Evolutionary conservation across 1,284 basidiomycete species (phyloP).

Genomic region (Bondarzewia mesenterica): DNA sequence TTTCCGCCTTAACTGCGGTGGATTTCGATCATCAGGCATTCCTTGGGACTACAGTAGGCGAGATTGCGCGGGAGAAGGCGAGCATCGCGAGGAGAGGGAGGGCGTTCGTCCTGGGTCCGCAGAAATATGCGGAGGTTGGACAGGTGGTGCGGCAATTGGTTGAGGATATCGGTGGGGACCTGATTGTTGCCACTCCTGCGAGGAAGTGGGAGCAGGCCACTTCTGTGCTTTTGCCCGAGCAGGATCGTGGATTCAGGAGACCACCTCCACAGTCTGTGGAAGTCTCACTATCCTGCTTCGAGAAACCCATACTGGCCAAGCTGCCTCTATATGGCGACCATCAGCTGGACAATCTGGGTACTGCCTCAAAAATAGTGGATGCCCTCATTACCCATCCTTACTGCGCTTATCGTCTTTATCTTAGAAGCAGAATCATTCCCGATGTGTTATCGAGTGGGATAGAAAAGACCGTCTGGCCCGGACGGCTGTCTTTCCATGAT

Average conservation of each 20-base stretch:
- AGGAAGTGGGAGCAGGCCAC: slow-evolving; percentile 28
- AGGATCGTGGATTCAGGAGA: slow-evolving; percentile 19
- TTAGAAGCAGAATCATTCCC: slow-evolving; percentile 34
- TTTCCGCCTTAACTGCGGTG: slow-evolving; percentile 79
- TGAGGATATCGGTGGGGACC: slow-evolving; percentile 27
- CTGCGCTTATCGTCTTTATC: slow-evolving; percentile 20
- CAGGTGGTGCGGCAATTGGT: slow-evolving; percentile 33
- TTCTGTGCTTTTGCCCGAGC: slow-evolving; percentile 14
- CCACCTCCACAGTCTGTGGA: slow-evolving; percentile 38
- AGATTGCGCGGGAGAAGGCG: slow-evolving; percentile 81
- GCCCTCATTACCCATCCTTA: slow-evolving; percentile 43
- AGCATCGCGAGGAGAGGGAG: slow-evolving; percentile 67
- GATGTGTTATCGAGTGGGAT: slow-evolving; percentile 53
- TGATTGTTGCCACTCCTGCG: slow-evolving; percentile 30
- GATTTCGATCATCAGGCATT: slow-evolving; percentile 92
- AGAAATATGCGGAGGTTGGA: slow-evolving; percentile 49
- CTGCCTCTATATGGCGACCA: slow-evolving; percentile 74
- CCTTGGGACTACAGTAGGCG: slow-evolving; percentile 69
- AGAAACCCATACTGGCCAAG: slow-evolving; percentile 30
- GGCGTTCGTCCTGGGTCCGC: slow-evolving; percentile 71
- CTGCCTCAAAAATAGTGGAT: slow-evolving; percentile 61
- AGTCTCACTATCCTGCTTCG: slow-evolving; percentile 33
- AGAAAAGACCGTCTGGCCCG: slow-evolving; percentile 62
- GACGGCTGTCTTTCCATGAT: slow-evolving; percentile 70
- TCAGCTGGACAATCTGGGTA: slow-evolving; percentile 75